phyloP scores from a whole-genome alignment of 2,329 filamentous ascomycete genomes.

The Ophiosphaerella narmari region DNA sequence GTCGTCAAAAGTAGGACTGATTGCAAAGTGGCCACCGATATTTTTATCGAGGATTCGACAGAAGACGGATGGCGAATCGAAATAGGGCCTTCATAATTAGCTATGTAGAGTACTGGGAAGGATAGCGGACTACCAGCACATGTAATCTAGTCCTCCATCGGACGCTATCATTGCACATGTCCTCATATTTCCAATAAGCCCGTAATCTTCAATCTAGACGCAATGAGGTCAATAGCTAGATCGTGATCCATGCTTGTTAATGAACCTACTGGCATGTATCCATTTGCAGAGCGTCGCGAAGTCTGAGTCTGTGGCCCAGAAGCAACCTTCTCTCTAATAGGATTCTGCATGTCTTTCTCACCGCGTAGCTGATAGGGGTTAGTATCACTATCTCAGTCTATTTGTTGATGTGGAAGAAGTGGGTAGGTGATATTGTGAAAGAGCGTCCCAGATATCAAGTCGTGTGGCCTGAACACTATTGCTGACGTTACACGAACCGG shows the following conservation, averaged over 20 bases:
- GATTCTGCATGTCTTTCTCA: constrained; percentile 16
- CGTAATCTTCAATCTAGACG: constrained; percentile 66
- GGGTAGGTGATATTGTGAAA: constrained; percentile 17
- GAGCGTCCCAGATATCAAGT: constrained; percentile 8
- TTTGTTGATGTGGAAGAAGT: constrained; percentile 5
- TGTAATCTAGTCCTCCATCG: constrained; percentile 67
- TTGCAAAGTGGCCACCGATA: constrained; percentile 74
- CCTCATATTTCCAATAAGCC: constrained; percentile 79
- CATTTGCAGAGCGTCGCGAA: constrained; percentile 27
- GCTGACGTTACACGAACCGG: constrained; percentile 5
- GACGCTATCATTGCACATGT: constrained; percentile 58
- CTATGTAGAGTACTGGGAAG: neutral
- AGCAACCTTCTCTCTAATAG: constrained; percentile 12
- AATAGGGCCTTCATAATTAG: constrained; percentile 64
- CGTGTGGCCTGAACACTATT: constrained; percentile 11
- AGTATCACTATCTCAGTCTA: constrained; percentile 12
- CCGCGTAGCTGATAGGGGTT: constrained; percentile 12
- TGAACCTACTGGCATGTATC: constrained; percentile 32
- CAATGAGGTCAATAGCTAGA: neutral
- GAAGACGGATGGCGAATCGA: constrained; percentile 77
- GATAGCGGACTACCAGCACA: constrained; percentile 66
- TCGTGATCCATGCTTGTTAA: no score
- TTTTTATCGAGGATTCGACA: constrained; percentile 74
- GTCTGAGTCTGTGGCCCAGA: constrained; percentile 12
- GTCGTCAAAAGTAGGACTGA: constrained; percentile 55